These are phyloP conservation scores for Solanum pinnatisectum DNA, from an alignment of 257 asterid genomes.

Conservation along the genomic window DNA sequence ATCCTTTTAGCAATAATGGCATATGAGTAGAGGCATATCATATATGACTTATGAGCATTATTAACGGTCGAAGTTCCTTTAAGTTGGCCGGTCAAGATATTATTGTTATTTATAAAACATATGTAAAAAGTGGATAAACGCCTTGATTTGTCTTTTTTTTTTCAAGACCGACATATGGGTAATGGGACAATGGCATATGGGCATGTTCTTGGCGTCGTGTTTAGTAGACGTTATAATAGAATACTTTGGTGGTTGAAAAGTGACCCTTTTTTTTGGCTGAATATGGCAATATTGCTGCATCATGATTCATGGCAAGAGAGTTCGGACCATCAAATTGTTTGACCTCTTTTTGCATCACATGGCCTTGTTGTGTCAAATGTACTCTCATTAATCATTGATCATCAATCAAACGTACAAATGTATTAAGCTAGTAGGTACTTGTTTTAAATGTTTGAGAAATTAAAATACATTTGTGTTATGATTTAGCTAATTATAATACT, in stretches of 20 bases:
- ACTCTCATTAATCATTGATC: not conserved
- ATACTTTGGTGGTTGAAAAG: not conserved
- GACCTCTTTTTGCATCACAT: not conserved
- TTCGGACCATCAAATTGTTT: not conserved
- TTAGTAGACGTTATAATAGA: not conserved
- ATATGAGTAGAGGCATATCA: not conserved
- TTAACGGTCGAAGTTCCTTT: not conserved
- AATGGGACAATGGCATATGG: not conserved
- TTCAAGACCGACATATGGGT: not conserved
- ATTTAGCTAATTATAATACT: too few relatives aligned
- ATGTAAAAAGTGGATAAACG: not conserved
- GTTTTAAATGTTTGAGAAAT: not conserved
- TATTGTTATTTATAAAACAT: not conserved
- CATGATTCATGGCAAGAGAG: not conserved
- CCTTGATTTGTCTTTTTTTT: not conserved
- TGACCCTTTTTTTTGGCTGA: not conserved
- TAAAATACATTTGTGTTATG: not conserved
- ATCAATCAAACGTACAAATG: not conserved
- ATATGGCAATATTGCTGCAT: not conserved
- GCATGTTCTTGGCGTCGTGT: not conserved
- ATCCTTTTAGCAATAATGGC: not conserved
- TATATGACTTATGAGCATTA: not conserved
- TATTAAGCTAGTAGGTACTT: not conserved
- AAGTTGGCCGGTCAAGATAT: not conserved
- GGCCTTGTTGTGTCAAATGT: not conserved